These are phyloP conservation scores for Lentinula boryana DNA, from an alignment of 768 basidiomycete genomes.

Conservation along the genomic window DNA sequence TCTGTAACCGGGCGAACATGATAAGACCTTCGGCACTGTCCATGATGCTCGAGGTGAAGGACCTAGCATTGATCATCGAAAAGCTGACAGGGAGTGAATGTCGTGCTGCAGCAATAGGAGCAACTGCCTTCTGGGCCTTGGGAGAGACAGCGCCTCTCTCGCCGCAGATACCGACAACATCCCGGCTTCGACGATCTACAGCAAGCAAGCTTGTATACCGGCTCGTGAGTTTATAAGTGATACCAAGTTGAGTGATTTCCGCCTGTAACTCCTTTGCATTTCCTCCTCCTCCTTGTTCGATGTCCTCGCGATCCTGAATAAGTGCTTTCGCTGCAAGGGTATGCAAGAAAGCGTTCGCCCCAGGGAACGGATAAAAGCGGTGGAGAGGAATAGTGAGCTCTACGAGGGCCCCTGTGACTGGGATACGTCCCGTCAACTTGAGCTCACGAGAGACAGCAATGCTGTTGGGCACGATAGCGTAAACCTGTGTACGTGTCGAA, in stretches of 20 bases:
- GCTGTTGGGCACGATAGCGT: conserved; percentile 15
- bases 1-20: not conserved
- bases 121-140: too few species aligned
- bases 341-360: conserved; percentile 34
- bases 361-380: not conserved
- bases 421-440: conserved; percentile 16
- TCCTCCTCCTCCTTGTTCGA: conserved; percentile 15
- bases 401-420: not conserved
- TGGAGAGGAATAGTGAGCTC: not conserved
- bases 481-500: conserved; percentile 15
- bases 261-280: conserved; percentile 19
- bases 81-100: not conserved
- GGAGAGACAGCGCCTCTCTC: not conserved
- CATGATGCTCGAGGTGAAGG: not conserved
- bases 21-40: not conserved
- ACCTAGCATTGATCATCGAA: too few species aligned
- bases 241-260: conserved; percentile 41
- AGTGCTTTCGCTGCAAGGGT: conserved; percentile 47
- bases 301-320: conserved; percentile 33
- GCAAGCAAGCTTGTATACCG: conserved; percentile 52
- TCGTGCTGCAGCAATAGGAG: not conserved
- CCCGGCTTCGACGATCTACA: conserved; percentile 23
- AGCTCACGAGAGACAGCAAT: conserved; percentile 14
- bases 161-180: not conserved
- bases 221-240: conserved; percentile 46